Evolutionary conservation across 768 basidiomycete genomes (phyloP), one percentile per base, ranked within the genome.

Genomic region (Exsudoporus frostii): DNA sequence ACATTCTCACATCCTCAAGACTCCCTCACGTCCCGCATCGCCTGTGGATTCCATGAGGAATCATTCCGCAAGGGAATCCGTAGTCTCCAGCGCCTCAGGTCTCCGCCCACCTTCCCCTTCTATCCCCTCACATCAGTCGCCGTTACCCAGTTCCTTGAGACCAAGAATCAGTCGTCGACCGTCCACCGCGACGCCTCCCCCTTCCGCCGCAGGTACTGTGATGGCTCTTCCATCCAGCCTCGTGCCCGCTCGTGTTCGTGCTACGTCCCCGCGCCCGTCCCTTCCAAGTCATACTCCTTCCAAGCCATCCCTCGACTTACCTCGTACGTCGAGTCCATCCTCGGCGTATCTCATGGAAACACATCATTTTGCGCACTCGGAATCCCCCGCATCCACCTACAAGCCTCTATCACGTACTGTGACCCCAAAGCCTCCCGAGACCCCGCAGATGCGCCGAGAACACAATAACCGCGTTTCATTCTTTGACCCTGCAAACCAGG

Each of bases 401-500:
- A 70, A 70, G 49, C 61, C 63, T 10, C 56, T 65, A 6, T 57
- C 64, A 24, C 72, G 68, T 14, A 51, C 57, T 19, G 59, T 65
- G 45, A 71, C 69, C 19, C 58, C 71, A 33, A 58, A 66, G 22
- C 45, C 66, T 33, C 72, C 76, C 27, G 73, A 67, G 24, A 59
- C 30, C 20, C 39, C 70, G 20, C 69, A 70, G 47, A 53, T 67
- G 19, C 81, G 86, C 17, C 57, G 87, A 32, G 69, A 71, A 83
- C 51, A 83, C 76, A 87, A 85, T 57, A 81, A 84, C 24, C 81
- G 88, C 24, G 79, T 94, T 20, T 92, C 91, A 0, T 90, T 88
- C 65, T 92, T 88, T 60, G 90, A 92, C 65, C 86, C 86, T 29
- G 72, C 80, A 13, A 90, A 93, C 65, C 89, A 92, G 72, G 81